phyloP scores from a whole-genome alignment of 1,284 basidiomycete species.

The Ganoderma lucidum region DNA sequence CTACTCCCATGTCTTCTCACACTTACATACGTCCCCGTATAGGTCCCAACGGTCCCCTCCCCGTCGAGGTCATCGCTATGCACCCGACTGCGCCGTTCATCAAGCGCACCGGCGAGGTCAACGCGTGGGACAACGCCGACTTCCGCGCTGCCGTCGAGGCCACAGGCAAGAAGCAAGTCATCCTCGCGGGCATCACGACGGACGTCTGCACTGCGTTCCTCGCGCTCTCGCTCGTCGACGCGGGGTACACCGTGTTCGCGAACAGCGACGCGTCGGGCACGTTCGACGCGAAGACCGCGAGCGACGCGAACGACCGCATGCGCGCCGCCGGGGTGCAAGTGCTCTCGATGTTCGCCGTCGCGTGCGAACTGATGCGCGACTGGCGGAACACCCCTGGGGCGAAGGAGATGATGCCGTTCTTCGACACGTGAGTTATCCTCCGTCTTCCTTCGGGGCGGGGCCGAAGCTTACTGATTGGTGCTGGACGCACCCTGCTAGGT shows the following conservation, averaged over 20 bases:
- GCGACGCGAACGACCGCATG: constrained; percentile 56
- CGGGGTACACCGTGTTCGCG: constrained; percentile 55
- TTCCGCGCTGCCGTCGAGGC: constrained; percentile 55
- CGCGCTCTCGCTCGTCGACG: constrained; percentile 51
- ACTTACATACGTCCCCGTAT: not conserved
- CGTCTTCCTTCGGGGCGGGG: not conserved
- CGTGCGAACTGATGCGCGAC: constrained; percentile 54
- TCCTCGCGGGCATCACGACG: constrained; percentile 55
- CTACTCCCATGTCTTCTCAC: too few species aligned
- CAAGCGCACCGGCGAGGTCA: constrained; percentile 55
- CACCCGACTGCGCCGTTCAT: constrained; percentile 53
- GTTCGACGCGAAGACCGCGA: constrained; percentile 48
- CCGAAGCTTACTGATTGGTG: not conserved
- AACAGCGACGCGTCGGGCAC: constrained; percentile 56
- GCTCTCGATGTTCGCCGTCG: constrained; percentile 51
- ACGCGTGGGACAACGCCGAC: constrained; percentile 58
- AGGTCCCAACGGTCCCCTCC: constrained; percentile 57
- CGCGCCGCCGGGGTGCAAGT: constrained; percentile 53
- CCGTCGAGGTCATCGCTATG: constrained; percentile 51
- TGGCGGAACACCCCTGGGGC: constrained; percentile 54
- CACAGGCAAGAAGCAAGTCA: constrained; percentile 56
- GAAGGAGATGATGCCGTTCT: constrained; percentile 49
- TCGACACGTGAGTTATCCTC: constrained; percentile 47
- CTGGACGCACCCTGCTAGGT: constrained; percentile 37
- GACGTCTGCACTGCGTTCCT: constrained; percentile 58